Conservation (phyloP, 352 stramenopile genomes). For the Halophytophthora batemanensis region DNA sequence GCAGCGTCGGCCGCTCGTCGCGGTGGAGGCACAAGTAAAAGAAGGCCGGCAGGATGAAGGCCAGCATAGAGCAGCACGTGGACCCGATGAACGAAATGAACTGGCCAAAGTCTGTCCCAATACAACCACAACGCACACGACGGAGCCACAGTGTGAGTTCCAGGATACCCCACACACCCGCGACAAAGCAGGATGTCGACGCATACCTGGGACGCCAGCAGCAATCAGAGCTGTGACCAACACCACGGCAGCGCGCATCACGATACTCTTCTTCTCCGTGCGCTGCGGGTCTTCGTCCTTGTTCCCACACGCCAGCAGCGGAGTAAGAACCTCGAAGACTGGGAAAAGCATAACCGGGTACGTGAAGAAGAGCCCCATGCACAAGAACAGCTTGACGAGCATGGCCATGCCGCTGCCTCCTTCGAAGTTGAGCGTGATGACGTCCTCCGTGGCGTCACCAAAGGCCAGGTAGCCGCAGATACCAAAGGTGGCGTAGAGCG, state of each 20-base stretch:
- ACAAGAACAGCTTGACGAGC: slow-evolving; percentile 87
- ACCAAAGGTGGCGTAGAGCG: slow-evolving; percentile 87
- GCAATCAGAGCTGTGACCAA: slow-evolving; percentile 76
- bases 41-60: slow-evolving; percentile 84
- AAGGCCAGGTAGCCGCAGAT: slow-evolving; percentile 87
- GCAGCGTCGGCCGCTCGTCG: slow-evolving; percentile 24
- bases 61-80: slow-evolving; percentile 87
- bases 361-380: slow-evolving; percentile 88
- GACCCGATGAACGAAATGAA: slow-evolving; percentile 91
- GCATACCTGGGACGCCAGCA: slow-evolving; percentile 62
- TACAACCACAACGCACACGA: slow-evolving; percentile 3
- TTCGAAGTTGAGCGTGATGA: slow-evolving; percentile 89
- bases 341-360: slow-evolving; percentile 94
- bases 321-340: slow-evolving; percentile 77
- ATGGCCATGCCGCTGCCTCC: slow-evolving; percentile 49
- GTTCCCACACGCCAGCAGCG: slow-evolving; percentile 26
- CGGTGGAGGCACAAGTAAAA: slow-evolving; percentile 81
- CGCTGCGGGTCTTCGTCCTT: slow-evolving; percentile 10
- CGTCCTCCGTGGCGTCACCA: slow-evolving; percentile 71
- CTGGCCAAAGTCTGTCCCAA: slow-evolving; percentile 76
- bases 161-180: too few relatives aligned
- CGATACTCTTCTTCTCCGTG: slow-evolving; percentile 26
- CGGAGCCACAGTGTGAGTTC: background rate
- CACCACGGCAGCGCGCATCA: slow-evolving; percentile 64
- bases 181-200: background rate